phyloP scores from a whole-genome alignment of 805 yeast genomes.

The Metschnikowia lachancei region DNA sequence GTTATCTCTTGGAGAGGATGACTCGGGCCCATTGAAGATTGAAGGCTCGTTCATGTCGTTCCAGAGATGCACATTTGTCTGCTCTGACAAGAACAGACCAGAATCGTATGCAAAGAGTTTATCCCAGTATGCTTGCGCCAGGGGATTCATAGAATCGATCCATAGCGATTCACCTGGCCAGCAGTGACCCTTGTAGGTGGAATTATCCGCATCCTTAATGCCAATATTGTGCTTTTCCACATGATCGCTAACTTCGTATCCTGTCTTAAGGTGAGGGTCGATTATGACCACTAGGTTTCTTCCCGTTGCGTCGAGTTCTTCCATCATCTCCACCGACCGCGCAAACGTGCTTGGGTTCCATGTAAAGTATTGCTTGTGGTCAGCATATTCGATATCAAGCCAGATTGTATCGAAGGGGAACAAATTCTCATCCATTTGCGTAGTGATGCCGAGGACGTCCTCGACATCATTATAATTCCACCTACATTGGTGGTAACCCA shows the following conservation, averaged over 20 bases:
- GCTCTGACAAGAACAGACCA: slow-evolving; percentile 38
- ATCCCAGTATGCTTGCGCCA: slow-evolving; percentile 60
- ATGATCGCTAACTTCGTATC: slow-evolving; percentile 60
- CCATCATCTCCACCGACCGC: slow-evolving; percentile 66
- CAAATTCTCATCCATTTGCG: slow-evolving; percentile 64
- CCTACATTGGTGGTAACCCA: slow-evolving; percentile 94
- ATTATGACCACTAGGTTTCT: slow-evolving; percentile 80
- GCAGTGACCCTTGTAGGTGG: slow-evolving; percentile 77
- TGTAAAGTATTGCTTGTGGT: slow-evolving; percentile 81
- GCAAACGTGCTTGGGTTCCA: slow-evolving; percentile 81
- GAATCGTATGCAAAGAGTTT: slow-evolving; percentile 43
- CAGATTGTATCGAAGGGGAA: slow-evolving; percentile 91
- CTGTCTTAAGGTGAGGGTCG: slow-evolving; percentile 86
- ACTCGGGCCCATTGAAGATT: slow-evolving; percentile 91
- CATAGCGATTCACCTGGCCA: slow-evolving; percentile 98
- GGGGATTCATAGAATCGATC: slow-evolving; percentile 81
- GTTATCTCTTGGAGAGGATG: slow-evolving; percentile 78
- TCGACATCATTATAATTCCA: slow-evolving; percentile 93
- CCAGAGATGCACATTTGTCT: slow-evolving; percentile 81
- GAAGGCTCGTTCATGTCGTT: slow-evolving; percentile 99
- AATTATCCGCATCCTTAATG: slow-evolving; percentile 46
- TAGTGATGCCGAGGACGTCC: slow-evolving; percentile 74
- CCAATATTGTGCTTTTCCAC: slow-evolving; percentile 44
- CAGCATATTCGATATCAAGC: slow-evolving; percentile 93
- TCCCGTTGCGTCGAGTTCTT: slow-evolving; percentile 63